Percentiles rank a stretch among this genome's conserved stretches.
These are phyloP conservation scores for Cladophialophora carrionii DNA, from an alignment of 2,329 filamentous ascomycete genomes.

Conservation along the genomic window DNA sequence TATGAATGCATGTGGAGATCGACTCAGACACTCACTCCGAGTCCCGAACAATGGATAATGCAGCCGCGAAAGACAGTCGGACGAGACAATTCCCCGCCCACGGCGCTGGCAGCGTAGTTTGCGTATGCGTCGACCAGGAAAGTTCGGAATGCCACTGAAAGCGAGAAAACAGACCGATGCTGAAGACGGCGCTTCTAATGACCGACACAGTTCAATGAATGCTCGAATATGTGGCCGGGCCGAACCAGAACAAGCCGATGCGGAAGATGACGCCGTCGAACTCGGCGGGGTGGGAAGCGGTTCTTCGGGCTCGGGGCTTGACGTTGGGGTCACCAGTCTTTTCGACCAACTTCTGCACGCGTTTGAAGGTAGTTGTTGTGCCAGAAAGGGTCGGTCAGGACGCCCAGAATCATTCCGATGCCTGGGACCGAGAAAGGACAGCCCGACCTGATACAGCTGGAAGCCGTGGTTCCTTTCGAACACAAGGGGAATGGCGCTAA, in stretches of 20 bases:
- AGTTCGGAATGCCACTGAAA: conserved; percentile 69
- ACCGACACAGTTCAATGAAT: conserved; percentile 54
- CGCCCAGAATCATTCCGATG: conserved; percentile 51
- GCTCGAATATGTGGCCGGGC: conserved; percentile 49
- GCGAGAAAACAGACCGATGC: conserved; percentile 55
- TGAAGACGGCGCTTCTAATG: conserved; percentile 44
- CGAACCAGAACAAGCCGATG: conserved; percentile 60
- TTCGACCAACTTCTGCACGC: conserved; percentile 44
- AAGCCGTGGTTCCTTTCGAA: conserved; percentile 61
- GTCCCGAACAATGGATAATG: conserved; percentile 75
- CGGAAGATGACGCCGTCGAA: conserved; percentile 58
- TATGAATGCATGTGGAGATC: too few species aligned
- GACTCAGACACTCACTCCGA: conserved; percentile 46
- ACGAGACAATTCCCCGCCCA: conserved; percentile 83
- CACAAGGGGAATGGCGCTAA: conserved; percentile 82
- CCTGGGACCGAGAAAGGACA: conserved; percentile 53
- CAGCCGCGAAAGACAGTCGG: conserved; percentile 74
- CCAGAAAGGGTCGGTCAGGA: conserved; percentile 47
- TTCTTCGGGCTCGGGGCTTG: conserved; percentile 56
- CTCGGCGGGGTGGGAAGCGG: conserved; percentile 56
- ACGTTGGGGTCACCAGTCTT: conserved; percentile 39
- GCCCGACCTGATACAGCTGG: conserved; percentile 37
- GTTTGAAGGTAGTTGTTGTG: conserved; percentile 21
- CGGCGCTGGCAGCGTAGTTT: conserved; percentile 58
- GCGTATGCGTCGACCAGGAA: conserved; percentile 70